These are phyloP conservation scores for Epithemia pelagica DNA, from an alignment of 108 stramenopile species.

Conservation along the genomic window DNA sequence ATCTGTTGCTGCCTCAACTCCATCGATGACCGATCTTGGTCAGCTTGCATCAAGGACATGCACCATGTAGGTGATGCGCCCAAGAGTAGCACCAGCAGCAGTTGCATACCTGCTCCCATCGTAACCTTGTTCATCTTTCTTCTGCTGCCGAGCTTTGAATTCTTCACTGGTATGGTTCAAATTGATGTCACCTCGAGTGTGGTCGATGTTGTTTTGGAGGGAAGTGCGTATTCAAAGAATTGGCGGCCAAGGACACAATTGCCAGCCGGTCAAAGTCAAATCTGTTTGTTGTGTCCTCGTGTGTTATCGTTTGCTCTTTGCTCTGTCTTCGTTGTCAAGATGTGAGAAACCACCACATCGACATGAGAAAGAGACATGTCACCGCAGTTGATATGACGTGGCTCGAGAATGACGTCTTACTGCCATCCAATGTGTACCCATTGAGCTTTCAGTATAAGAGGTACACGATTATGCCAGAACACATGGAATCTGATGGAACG, in stretches of 20 bases:
- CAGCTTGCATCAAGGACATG: background rate
- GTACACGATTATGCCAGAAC: too few relatives aligned
- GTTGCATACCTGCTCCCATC: background rate
- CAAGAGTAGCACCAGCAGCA: too few relatives aligned
- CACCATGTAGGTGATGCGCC: too few relatives aligned
- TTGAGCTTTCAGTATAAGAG: too few relatives aligned
- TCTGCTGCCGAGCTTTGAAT: background rate
- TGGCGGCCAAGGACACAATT: background rate
- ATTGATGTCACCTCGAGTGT: background rate
- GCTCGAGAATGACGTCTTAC: conserved; percentile 18
- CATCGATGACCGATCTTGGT: background rate
- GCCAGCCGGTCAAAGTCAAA: background rate
- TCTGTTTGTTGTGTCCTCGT: background rate
- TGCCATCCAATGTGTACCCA: too few relatives aligned
- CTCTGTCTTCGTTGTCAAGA: too few relatives aligned
- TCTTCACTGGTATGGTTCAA: background rate
- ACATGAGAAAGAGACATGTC: conserved; percentile 66
- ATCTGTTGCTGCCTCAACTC: background rate
- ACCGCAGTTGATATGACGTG: conserved; percentile 67
- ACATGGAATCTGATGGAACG: too few relatives aligned
- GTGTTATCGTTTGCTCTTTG: too few relatives aligned
- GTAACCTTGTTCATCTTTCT: background rate
- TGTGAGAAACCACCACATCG: conserved; percentile 8
- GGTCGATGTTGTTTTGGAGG: background rate
- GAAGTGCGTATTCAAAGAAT: background rate